Base-by-base conservation (phyloP, 495 filamentous ascomycete genomes). In the Sabuloglossum arenarium region DNA sequence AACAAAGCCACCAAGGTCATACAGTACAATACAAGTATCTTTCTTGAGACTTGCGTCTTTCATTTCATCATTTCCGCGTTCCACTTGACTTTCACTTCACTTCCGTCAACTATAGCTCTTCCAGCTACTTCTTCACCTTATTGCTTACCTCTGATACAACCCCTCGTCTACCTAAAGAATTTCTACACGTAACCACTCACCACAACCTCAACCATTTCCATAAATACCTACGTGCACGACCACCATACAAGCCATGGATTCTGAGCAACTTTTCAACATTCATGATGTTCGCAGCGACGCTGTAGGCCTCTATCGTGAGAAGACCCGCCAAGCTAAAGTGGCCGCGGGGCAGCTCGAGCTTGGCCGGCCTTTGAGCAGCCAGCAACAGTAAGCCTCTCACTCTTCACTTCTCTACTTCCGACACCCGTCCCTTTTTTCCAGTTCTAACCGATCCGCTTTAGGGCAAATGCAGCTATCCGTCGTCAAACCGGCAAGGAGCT, bases 201-300 rank as follows among this genome's bases (percentile, higher is more conserved):
- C 28, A 14, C 21, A 42, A 6, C 4, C n/a, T n/a, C 21, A 56
- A 56, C 21, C 14, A 6, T 55, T 19, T 43, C 37, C 21, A 54
- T n/a, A 24, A 43, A 6, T 6, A 12, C 6, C 9, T 19, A 6
- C 4, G 12, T 47, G 21, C 24, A 54, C 25, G 6, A 8, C 21
- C 46, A 29, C 24, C 29, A 11, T 12, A 31, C 16, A 11, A 3
- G 21, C 25, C 3, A 34, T 54, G 52, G n/a, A 12, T 10, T 19
- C 34, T 12, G 52, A 34, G 9, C 52, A 54, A 42, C 14, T 47
- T 1, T 30, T 47, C 29, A 9, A 23, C 0, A 19, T 14, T 16
- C 45, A 34, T 28, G 57, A 59, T 49, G 24, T 59, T 19, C 57
- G 57, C 27, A 45, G 53, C 21, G 29, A 55, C 19, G 50, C 57